Evolutionary conservation across 2,329 filamentous ascomycete genomes (phyloP), one percentile per base, ranked within the genome.

Genomic region (Zymoseptoria tritici): DNA sequence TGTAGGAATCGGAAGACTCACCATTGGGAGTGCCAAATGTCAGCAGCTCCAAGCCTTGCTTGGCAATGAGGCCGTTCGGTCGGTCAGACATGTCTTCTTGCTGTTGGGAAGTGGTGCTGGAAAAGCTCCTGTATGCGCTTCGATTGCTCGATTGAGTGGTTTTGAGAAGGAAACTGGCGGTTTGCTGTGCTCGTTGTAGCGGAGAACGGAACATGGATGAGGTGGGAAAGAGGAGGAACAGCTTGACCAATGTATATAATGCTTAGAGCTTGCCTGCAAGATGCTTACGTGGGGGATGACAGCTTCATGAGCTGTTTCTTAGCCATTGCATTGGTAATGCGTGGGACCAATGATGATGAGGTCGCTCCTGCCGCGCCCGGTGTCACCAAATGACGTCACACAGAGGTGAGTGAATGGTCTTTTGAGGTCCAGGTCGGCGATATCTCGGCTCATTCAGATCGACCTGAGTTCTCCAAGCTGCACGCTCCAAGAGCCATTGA

Each of bases 21-120:
- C 75, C 76, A 67, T 78, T 78, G 31, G 76, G 76, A 6, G 76
- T 78, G 51, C 78, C 76, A 63, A 77, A 82, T 0, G 84, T 87
- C 31, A 88, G 75, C 61, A 87, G 80, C 75, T 88, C 85, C 61
- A 87, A 84, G 73, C 85, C 85, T 56, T 81, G 82, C 64, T 79
- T 83, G 66, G 83, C 84, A 64, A 84, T 82, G 60, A 85, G 76
- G 59, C 84, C 83, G 5, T 79, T 83, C 19, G 82, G 80, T 66
- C 73, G 71, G 19, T 62, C 60, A 11, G 68, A 63, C 70, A 72
- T 72, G 56, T 55, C 60, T 24, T 58, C 51, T 52, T 62, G 57
- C 36, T 52, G 55, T 11, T 21, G 24, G 0, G 22, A 2, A 19
- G 62, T 22, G 21, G 62, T 63, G 6, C 54, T 60, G 3, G 64